Evolutionary conservation across 1,284 basidiomycete genomes (phyloP).

Genomic region (Papiliotrema terrestris): DNA sequence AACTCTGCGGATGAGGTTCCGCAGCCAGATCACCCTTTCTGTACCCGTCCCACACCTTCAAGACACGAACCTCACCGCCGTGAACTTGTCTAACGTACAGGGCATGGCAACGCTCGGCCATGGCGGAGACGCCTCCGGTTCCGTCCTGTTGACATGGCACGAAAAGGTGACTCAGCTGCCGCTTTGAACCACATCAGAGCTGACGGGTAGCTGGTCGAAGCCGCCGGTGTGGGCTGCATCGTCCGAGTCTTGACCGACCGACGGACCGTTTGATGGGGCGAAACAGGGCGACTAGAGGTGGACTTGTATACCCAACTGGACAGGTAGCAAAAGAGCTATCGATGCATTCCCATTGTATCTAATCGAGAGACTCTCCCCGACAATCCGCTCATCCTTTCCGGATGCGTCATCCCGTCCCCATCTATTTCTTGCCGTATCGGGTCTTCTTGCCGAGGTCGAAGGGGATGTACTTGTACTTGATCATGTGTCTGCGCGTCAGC

Average conservation of each 20-base stretch:
- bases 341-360: slow-evolving; percentile 9
- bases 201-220: slow-evolving; percentile 74
- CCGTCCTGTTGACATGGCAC: slow-evolving; percentile 90
- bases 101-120: slow-evolving; percentile 55
- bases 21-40: too few relatives aligned
- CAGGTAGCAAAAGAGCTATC: not conserved
- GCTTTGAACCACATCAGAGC: slow-evolving; percentile 2
- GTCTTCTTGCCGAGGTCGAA: slow-evolving; percentile 47
- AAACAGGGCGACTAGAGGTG: not conserved
- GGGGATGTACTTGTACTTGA: slow-evolving; percentile 83
- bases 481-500: slow-evolving; percentile 74
- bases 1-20: too few relatives aligned
- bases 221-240: slow-evolving; percentile 93
- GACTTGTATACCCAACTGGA: not conserved
- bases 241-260: slow-evolving; percentile 97
- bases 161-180: slow-evolving; percentile 67
- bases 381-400: too few relatives aligned
- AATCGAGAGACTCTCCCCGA: not conserved
- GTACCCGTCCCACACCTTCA: too few relatives aligned
- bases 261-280: slow-evolving; percentile 62
- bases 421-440: slow-evolving; percentile 42
- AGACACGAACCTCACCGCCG: too few relatives aligned
- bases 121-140: slow-evolving; percentile 80
- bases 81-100: slow-evolving; percentile 7
- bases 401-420: not conserved